Evolutionary conservation across 2,329 filamentous ascomycete species (phyloP), one percentile per base, ranked within the genome.

Genomic region (Xylariaceae sp.): DNA sequence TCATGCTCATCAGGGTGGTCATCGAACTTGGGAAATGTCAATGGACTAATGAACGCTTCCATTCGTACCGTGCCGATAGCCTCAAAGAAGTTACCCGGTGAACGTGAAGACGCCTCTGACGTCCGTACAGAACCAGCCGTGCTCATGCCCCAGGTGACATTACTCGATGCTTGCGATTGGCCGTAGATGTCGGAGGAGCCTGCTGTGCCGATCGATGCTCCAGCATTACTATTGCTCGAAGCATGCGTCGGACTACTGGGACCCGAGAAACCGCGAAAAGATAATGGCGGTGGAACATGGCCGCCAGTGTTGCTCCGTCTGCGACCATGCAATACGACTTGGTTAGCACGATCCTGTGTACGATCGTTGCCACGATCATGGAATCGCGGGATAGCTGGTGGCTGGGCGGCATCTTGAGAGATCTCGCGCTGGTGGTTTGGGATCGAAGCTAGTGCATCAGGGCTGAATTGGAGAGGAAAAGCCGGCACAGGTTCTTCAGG

Each of bases 241-340:
- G 71, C 68, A 53, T 80, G 73, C 52, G 74, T 67, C 43, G 71
- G 70, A 38, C 65, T 67, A 40, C 67, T 62, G 6, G 80, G 76
- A 1, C 77, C 75, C 1, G 88, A 90, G 69, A 95, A 92, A 54
- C 86, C 90, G 41, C 90, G 83, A 74, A 94, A 89, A 1, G 86
- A 84, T 43, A 83, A 75, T 1, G 87, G 83, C 27, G 84, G 86
- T 12, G 81, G 81, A 17, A 83, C 78, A 41, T 87, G 83, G 5
- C 89, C 86, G 11, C 88, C 88, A 0, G 91, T 96, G 63, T 92
- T 95, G 72, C 90, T 96, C 55, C 91, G 81, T 72, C 95, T 95
- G 52, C 92, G 86, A 6, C 83, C 83, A 66, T 96, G 91, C 0
- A 76, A 66, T 41, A 68, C 64, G 3, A 63, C 65, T 31, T 72